phyloP scores from a whole-genome alignment of 345 rosid genomes.

The Aquilaria yunnanensis region DNA sequence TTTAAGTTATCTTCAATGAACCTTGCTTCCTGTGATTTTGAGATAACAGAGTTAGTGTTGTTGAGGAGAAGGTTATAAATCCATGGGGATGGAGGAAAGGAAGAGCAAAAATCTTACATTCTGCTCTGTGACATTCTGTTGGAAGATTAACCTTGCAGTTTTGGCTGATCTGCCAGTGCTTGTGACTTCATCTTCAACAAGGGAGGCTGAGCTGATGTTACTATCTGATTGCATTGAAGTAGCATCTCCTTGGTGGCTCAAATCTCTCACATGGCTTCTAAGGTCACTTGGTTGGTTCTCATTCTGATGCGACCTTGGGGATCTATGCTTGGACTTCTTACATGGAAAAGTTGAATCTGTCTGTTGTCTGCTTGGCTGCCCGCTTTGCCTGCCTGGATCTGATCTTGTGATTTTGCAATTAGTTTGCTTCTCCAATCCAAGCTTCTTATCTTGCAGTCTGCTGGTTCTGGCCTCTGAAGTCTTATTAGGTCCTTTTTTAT shows the following conservation, averaged over 20 bases:
- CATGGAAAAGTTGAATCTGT: conserved; percentile 39
- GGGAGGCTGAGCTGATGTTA: conserved; percentile 43
- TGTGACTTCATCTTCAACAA: conserved; percentile 55
- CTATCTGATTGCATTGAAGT: conserved; percentile 48
- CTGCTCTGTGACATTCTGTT: conserved; percentile 29
- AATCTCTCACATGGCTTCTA: conserved; percentile 42
- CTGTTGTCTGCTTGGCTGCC: conserved; percentile 40
- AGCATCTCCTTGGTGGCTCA: conserved; percentile 33
- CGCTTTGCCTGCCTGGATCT: conserved; percentile 35
- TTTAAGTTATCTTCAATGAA: conserved; percentile 21
- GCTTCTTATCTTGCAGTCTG: conserved; percentile 45
- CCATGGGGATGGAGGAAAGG: conserved; percentile 16
- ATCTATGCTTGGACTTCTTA: conserved; percentile 28
- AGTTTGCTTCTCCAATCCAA: conserved; percentile 39
- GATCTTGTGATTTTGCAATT: conserved; percentile 29
- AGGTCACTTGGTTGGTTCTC: conserved; percentile 41
- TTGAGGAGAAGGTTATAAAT: conserved; percentile 8
- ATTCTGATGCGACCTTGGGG: conserved; percentile 25
- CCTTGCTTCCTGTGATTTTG: conserved; percentile 46
- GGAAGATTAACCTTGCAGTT: conserved; percentile 20
- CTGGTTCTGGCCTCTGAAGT: conserved; percentile 39
- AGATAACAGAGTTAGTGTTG: conserved; percentile 21
- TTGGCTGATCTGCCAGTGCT: conserved; percentile 43
- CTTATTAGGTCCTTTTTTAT: conserved; percentile 29
- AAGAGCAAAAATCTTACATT: conserved; percentile 24